Evolutionary conservation across 768 basidiomycete species (phyloP).

Genomic region (Psilocybe cubensis): DNA sequence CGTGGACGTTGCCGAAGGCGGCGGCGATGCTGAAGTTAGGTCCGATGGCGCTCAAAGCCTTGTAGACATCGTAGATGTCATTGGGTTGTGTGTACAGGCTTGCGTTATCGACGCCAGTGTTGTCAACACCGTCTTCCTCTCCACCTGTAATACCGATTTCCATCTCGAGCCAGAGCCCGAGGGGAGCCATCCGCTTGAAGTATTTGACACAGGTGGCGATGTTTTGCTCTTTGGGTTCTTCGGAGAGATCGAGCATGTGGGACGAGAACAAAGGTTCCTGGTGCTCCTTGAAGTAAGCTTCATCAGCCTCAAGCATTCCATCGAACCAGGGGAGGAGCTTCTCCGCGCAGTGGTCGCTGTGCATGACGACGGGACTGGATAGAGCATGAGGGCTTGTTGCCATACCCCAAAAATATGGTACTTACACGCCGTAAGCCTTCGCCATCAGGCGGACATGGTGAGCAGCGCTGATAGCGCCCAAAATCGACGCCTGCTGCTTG

Average conservation of each 20-base stretch:
- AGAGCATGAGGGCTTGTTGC: conserved; percentile 5
- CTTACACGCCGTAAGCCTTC: conserved; percentile 91
- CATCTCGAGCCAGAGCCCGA: conserved; percentile 99
- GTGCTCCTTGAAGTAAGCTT: conserved; percentile 90
- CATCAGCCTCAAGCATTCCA: conserved; percentile 97
- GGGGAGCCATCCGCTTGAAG: conserved; percentile 91
- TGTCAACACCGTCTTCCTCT: conserved; percentile 99
- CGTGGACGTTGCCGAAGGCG: conserved; percentile 98
- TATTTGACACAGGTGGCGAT: conserved; percentile 93
- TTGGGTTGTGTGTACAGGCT: conserved; percentile 97
- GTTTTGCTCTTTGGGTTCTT: conserved; percentile 91
- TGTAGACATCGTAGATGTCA: conserved; percentile 91
- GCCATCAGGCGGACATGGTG: conserved; percentile 89
- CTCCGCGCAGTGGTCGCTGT: conserved; percentile 98
- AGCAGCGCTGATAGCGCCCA: conserved; percentile 92
- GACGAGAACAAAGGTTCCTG: conserved; percentile 90
- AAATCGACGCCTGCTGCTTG: conserved; percentile 92
- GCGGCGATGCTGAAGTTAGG: conserved; percentile 98
- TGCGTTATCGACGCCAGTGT: conserved; percentile 92
- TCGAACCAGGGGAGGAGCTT: conserved; percentile 99
- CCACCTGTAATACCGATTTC: conserved; percentile 99
- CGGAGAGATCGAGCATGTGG: conserved; percentile 99
- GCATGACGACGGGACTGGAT: conserved; percentile 88
- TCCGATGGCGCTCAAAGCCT: conserved; percentile 79
- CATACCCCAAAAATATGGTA: conserved; percentile 15